Base-by-base conservation (phyloP, 495 filamentous ascomycete genomes). In the Xylaria bambusicola region DNA sequence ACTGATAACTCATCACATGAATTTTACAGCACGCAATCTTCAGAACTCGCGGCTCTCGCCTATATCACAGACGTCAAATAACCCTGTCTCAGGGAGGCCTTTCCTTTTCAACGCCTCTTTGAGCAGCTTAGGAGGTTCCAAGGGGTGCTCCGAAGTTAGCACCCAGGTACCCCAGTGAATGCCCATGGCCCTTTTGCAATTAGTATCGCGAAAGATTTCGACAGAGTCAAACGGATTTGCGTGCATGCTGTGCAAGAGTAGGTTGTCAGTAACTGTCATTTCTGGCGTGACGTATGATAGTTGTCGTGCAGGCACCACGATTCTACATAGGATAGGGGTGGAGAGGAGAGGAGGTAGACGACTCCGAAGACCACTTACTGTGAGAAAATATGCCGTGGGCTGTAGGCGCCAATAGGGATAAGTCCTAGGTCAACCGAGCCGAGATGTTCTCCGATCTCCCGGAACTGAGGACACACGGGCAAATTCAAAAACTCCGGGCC, bases 81-180 rank as follows among this genome's bases (percentile, higher is more conserved):
- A 80, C 0, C 93, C 93, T 35, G 79, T 82, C 72, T 94, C 89
- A 0, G 83, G 75, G 5, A 96, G 58, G 6, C 83, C 87, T 58
- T 84, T 87, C 60, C 75, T 79, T 67, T 76, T 84, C 66, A 98
- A 68, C n/a, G 94, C 93, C 65, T 88, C 75, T 69, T 81, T 88
- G 59, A 98, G 73, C 71, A 90, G 73, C 73, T 72, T 73, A 4
- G 93, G 92, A 18, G 93, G 93, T 74, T 97, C 91, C 47, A 93
- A 73, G 12, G 94, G 86, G 64, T 91, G 88, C 72, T 98, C 93
- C 58, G 84, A 82, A 0, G 93, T 97, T 61, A 98, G 71, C 7
- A 91, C 87, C 92, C 93, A 97, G 0, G 92, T 92, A 17, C 84
- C 93, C 93, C 93, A 98, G 67, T 98, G 93, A 60, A 98, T 96